phyloP scores from a whole-genome alignment of 495 filamentous ascomycete species.

The Trichoderma asperelloides region DNA sequence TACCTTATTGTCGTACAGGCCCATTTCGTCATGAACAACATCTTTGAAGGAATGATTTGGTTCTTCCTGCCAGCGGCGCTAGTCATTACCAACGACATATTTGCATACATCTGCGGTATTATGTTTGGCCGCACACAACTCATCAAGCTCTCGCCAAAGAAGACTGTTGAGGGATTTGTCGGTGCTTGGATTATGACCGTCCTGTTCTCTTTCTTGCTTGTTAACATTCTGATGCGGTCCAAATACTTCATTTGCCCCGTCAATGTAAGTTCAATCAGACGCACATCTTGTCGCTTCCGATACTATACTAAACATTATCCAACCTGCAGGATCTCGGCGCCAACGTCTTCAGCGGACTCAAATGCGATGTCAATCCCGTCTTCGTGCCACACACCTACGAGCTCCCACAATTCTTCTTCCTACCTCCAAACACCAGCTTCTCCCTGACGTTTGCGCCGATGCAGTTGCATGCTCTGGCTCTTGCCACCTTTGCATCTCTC shows the following conservation, averaged over 20 bases:
- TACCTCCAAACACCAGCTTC: slow-evolving; percentile 42
- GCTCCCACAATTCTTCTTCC: slow-evolving; percentile 60
- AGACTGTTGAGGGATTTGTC: slow-evolving; percentile 97
- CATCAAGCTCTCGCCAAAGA: slow-evolving; percentile 97
- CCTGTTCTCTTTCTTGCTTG: slow-evolving; percentile 72
- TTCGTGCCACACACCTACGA: slow-evolving; percentile 74
- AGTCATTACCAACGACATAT: slow-evolving; percentile 98
- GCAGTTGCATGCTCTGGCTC: slow-evolving; percentile 86
- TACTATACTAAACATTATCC: neutral
- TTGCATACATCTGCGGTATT: slow-evolving; percentile 95
- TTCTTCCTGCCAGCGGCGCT: slow-evolving; percentile 94
- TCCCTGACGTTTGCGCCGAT: slow-evolving; percentile 70
- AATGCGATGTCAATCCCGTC: slow-evolving; percentile 88
- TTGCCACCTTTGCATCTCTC: slow-evolving; percentile 90
- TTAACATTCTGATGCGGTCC: slow-evolving; percentile 80
- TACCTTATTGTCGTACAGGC: slow-evolving; percentile 97
- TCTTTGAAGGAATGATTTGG: slow-evolving; percentile 99
- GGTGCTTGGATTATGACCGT: slow-evolving; percentile 96
- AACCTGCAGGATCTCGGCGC: slow-evolving; percentile 66
- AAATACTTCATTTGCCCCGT: slow-evolving; percentile 99
- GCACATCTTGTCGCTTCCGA: too few species aligned
- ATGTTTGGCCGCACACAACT: slow-evolving; percentile 93
- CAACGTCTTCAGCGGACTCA: slow-evolving; percentile 81
- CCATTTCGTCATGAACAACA: slow-evolving; percentile 99
- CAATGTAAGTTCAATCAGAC: slow-evolving; percentile 44